Evolutionary conservation across 192 early-diverging fungal species (phyloP).

Genomic region (Obelidium mucronatum): DNA sequence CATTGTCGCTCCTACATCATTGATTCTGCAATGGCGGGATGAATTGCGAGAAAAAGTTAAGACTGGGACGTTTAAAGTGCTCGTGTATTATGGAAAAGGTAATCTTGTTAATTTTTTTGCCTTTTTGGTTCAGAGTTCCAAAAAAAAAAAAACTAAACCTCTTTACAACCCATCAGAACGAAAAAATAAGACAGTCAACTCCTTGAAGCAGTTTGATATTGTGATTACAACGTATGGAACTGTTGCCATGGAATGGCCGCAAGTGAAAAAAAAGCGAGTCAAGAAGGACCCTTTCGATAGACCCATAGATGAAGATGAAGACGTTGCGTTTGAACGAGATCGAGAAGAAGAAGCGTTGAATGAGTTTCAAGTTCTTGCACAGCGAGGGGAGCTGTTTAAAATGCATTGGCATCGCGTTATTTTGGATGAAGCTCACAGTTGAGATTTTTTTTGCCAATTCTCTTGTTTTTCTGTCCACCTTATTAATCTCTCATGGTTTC

Average conservation of each 20-base stretch:
- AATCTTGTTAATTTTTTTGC: neutral
- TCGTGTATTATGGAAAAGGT: constrained; percentile 69
- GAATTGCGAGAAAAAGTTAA: constrained; percentile 69
- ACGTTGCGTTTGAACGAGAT: constrained; percentile 28
- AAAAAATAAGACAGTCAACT: constrained; percentile 52
- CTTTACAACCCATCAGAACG: neutral
- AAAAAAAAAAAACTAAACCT: too few relatives aligned
- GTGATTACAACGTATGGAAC: constrained; percentile 53
- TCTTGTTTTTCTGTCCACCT: too few relatives aligned
- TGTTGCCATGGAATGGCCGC: constrained; percentile 47
- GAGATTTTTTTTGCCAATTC: too few relatives aligned
- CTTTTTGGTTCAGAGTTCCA: neutral
- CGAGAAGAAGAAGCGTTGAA: constrained; percentile 7
- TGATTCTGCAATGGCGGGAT: constrained; percentile 76
- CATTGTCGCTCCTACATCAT: constrained; percentile 71
- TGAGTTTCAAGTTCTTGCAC: neutral
- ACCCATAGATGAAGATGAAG: constrained; percentile 21
- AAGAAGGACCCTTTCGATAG: neutral
- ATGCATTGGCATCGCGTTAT: constrained; percentile 47
- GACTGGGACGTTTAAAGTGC: constrained; percentile 57
- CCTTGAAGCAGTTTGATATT: constrained; percentile 50
- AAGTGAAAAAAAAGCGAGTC: constrained; percentile 32
- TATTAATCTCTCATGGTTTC: too few relatives aligned
- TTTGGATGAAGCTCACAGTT: constrained; percentile 55
- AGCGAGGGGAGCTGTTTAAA: constrained; percentile 40